Conservation (phyloP, 2,329 filamentous ascomycete species). For the Clarireedia homoeocarpa region DNA sequence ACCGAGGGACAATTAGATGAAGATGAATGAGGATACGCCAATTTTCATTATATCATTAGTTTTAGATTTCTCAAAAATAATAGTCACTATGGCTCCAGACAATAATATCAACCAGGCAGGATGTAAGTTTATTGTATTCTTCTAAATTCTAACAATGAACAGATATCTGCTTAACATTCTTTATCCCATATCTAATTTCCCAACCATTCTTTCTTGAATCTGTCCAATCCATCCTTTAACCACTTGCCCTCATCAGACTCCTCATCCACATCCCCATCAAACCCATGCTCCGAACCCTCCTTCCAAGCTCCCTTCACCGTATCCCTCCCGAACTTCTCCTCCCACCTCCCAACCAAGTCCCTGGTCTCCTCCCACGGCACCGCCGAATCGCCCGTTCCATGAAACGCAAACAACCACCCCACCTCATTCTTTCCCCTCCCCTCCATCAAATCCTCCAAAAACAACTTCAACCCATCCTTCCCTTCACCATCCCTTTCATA, state of each 20-base stretch:
- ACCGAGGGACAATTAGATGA: slow-evolving; percentile 15
- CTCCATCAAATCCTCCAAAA: background rate
- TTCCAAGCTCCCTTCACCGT: background rate
- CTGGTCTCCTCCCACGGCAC: too few species aligned
- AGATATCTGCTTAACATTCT: too few species aligned
- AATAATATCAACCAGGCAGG: too few species aligned
- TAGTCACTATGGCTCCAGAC: too few species aligned
- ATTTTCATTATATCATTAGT: too few species aligned
- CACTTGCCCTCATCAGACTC: background rate
- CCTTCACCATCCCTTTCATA: background rate
- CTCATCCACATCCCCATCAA: background rate
- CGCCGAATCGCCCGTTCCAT: background rate
- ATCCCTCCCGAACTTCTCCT: background rate
- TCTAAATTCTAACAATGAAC: too few species aligned
- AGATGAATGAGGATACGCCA: background rate
- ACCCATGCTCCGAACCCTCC: background rate
- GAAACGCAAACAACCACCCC: background rate
- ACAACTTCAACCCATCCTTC: background rate
- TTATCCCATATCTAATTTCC: background rate
- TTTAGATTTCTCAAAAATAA: too few species aligned
- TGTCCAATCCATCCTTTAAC: background rate
- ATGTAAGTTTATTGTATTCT: too few species aligned
- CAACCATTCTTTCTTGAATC: background rate
- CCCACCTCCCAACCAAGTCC: background rate
- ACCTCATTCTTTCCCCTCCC: background rate